These are phyloP conservation scores for Podospora bellae-mahoneyi DNA, from an alignment of 495 filamentous ascomycete species.

Conservation along the genomic window DNA sequence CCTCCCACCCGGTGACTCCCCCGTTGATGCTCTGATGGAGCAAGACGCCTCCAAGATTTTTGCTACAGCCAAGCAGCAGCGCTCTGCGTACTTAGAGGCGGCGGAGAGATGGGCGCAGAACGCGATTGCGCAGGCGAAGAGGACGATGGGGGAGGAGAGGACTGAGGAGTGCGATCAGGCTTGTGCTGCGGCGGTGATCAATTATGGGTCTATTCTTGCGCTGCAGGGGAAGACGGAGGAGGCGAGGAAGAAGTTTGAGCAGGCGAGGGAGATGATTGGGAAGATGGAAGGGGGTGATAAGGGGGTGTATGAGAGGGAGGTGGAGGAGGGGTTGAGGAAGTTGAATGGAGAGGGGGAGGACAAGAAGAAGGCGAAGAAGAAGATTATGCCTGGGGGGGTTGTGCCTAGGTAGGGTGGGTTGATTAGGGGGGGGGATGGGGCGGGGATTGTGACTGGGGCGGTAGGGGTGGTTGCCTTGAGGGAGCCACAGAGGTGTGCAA, in stretches of 20 bases:
- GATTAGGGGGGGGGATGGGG: too few relatives aligned
- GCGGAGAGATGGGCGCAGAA: slow-evolving; percentile 73
- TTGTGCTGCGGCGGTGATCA: slow-evolving; percentile 79
- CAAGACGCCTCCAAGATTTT: slow-evolving; percentile 21
- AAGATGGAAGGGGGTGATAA: slow-evolving; percentile 58
- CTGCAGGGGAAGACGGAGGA: slow-evolving; percentile 61
- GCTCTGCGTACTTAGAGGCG: slow-evolving; percentile 54
- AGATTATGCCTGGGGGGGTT: not conserved
- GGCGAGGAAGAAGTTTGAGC: slow-evolving; percentile 59
- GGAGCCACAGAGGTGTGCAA: too few relatives aligned
- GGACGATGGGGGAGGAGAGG: slow-evolving; percentile 48
- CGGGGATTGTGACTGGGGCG: too few relatives aligned
- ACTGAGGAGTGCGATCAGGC: slow-evolving; percentile 81
- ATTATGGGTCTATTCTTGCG: slow-evolving; percentile 77
- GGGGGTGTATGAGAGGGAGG: slow-evolving; percentile 51
- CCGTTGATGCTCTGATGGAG: slow-evolving; percentile 30
- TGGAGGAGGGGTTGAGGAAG: slow-evolving; percentile 51
- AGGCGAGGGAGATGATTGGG: slow-evolving; percentile 62
- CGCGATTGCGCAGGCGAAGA: slow-evolving; percentile 58
- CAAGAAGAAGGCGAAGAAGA: not conserved
- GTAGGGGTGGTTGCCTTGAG: too few relatives aligned
- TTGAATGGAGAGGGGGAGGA: slow-evolving; percentile 39
- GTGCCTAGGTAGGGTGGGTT: not conserved
- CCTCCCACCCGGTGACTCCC: slow-evolving; percentile 33
- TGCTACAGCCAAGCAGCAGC: slow-evolving; percentile 38